These are phyloP conservation scores for Prunus kanzakura DNA, from an alignment of 306 rosid genomes.

Conservation along the genomic window DNA sequence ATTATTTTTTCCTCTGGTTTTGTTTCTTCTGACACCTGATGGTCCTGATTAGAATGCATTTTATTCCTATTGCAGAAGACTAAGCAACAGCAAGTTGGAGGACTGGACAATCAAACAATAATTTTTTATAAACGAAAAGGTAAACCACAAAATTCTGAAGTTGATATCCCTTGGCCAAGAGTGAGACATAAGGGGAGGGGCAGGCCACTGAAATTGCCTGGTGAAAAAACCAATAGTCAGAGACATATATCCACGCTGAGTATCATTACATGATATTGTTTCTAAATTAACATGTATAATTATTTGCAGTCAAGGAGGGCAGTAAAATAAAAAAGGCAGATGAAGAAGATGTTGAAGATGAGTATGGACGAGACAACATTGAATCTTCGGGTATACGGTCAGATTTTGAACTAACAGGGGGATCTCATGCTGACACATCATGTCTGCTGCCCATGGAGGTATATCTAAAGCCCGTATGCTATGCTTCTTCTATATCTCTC, in stretches of 20 bases:
- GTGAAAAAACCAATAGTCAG: background rate
- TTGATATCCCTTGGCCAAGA: background rate
- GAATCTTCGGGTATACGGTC: background rate
- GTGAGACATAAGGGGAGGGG: background rate
- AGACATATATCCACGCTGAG: background rate
- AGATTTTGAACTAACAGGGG: background rate
- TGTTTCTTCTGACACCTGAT: conserved; percentile 3
- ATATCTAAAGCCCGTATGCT: background rate
- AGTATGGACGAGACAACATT: background rate
- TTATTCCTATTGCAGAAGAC: background rate
- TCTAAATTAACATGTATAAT: background rate
- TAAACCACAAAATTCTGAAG: background rate
- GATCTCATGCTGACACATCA: background rate
- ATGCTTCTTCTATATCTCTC: background rate
- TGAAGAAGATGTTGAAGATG: background rate
- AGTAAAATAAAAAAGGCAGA: background rate
- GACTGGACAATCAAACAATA: background rate
- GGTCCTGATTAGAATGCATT: background rate
- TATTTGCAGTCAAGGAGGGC: background rate
- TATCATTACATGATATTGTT: background rate
- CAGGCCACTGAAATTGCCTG: background rate
- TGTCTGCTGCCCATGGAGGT: conserved; percentile 1
- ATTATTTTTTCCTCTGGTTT: background rate
- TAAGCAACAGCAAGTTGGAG: background rate
- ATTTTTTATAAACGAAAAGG: background rate